phyloP scores from a whole-genome alignment of 257 asterid species.

The Fraxinus americana region DNA sequence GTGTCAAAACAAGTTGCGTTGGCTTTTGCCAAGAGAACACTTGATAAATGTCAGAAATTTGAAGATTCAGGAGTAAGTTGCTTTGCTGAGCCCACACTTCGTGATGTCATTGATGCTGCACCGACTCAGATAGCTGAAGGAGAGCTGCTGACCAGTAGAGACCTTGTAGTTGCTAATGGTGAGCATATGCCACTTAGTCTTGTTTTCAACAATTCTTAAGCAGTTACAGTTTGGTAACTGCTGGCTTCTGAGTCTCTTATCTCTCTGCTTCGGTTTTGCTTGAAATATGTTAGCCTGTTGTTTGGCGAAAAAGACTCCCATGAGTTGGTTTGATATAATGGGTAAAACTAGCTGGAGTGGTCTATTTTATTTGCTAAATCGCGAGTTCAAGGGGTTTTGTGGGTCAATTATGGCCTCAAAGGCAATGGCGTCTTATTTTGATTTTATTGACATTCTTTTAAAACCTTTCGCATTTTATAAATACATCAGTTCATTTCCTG shows the following conservation, averaged over 20 bases:
- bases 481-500: not conserved
- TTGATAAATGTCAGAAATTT: conserved; percentile 69
- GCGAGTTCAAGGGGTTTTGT: too few relatives aligned
- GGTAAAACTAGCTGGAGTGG: too few relatives aligned
- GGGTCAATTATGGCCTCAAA: too few relatives aligned
- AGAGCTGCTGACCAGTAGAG: conserved; percentile 51
- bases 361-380: too few relatives aligned
- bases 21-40: conserved; percentile 74
- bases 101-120: conserved; percentile 70
- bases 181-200: not conserved
- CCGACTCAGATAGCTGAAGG: conserved; percentile 64
- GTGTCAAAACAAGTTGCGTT: conserved; percentile 75
- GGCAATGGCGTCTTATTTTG: not conserved
- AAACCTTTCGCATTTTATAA: not conserved
- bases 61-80: conserved; percentile 78
- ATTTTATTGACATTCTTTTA: not conserved
- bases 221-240: too few relatives aligned
- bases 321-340: too few relatives aligned
- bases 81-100: conserved; percentile 70
- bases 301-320: too few relatives aligned
- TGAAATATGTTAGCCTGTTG: too few relatives aligned
- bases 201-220: too few relatives aligned
- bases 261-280: too few relatives aligned
- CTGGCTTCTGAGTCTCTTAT: too few relatives aligned
- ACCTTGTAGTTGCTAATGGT: conserved; percentile 41